A percentile compares a stretch with the other conserved stretches of the same genome.
These are phyloP conservation scores for Inga laurina DNA, from an alignment of 306 rosid species.

Conservation along the genomic window DNA sequence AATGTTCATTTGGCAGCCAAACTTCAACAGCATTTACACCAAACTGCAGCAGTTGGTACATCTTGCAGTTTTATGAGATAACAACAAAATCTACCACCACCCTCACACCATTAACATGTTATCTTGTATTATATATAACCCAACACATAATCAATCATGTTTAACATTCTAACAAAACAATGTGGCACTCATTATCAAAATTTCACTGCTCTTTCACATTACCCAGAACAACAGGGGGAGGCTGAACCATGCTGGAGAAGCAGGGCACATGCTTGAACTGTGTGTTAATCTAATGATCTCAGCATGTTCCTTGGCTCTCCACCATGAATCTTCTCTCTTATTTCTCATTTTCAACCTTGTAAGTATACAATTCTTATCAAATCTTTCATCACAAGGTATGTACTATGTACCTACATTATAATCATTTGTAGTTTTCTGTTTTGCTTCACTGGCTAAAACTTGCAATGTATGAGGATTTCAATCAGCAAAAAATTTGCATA, in stretches of 20 bases:
- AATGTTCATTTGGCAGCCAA: slow-evolving; percentile 52
- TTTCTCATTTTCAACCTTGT: background rate
- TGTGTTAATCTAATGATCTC: slow-evolving; percentile 1
- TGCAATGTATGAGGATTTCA: background rate
- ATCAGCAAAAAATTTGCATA: background rate
- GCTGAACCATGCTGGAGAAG: slow-evolving; percentile 75
- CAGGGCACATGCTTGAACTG: slow-evolving; percentile 79
- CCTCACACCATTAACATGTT: slow-evolving; percentile 30
- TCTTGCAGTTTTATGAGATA: slow-evolving; percentile 23
- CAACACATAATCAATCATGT: slow-evolving; percentile 12
- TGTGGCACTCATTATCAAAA: background rate
- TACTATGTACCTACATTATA: background rate
- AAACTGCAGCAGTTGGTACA: slow-evolving; percentile 35
- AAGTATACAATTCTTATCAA: background rate
- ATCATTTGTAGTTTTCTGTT: too few relatives aligned
- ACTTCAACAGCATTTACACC: slow-evolving; percentile 54
- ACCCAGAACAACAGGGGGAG: slow-evolving; percentile 32
- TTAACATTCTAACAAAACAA: background rate
- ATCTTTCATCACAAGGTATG: slow-evolving; percentile 13
- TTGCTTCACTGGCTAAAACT: background rate
- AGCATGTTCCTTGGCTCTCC: slow-evolving; percentile 68
- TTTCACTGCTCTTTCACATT: background rate
- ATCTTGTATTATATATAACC: background rate
- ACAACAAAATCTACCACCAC: slow-evolving; percentile 46
- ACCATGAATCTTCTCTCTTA: slow-evolving; percentile 61